These are phyloP conservation scores for Suillus bovinus DNA, from an alignment of 768 basidiomycete species.

Conservation along the genomic window DNA sequence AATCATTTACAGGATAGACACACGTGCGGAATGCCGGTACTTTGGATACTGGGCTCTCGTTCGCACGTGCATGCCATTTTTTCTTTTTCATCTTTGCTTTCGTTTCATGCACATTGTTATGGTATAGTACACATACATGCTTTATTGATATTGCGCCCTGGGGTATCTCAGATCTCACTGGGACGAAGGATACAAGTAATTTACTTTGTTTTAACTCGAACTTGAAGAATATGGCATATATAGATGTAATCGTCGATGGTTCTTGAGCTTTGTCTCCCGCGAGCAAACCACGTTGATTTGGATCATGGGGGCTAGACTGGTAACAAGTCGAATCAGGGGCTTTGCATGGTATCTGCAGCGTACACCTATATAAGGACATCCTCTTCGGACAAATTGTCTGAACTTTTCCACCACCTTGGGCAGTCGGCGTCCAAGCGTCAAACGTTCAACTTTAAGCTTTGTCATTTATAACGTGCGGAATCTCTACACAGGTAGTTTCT, in stretches of 20 bases:
- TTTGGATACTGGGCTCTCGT: neutral
- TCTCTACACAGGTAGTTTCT: too few relatives aligned
- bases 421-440: too few relatives aligned
- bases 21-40: neutral
- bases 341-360: too few relatives aligned
- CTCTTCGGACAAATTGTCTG: too few relatives aligned
- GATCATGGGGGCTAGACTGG: too few relatives aligned
- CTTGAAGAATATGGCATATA: slow-evolving; percentile 3
- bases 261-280: too few relatives aligned
- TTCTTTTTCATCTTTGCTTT: neutral
- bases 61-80: neutral
- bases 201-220: slow-evolving; percentile 1
- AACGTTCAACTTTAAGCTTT: too few relatives aligned
- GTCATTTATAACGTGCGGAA: too few relatives aligned
- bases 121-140: neutral
- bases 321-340: too few relatives aligned
- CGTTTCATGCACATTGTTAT: slow-evolving; percentile 1
- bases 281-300: too few relatives aligned
- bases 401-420: too few relatives aligned
- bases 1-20: neutral
- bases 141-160: neutral
- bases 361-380: too few relatives aligned
- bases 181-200: neutral
- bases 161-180: neutral
- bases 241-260: slow-evolving; percentile 1